Conservation (phyloP, 257 asterid genomes). For the Thymus quinquecostatus region DNA sequence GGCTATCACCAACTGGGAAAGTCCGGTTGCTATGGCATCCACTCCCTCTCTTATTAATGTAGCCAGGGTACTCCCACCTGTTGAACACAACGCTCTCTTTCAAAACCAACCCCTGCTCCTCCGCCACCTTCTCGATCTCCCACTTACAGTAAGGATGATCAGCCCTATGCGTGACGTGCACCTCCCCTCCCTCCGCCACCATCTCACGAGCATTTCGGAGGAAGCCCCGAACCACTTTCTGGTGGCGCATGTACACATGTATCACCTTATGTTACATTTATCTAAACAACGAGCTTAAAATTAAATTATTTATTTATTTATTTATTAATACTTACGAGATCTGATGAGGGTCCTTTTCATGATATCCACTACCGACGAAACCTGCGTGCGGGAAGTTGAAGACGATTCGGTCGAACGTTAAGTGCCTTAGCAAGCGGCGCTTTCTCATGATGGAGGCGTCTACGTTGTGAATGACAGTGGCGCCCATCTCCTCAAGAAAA, state of each 20-base stretch:
- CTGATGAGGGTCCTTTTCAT: not conserved
- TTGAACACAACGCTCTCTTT: not conserved
- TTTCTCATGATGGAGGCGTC: constrained; percentile 33
- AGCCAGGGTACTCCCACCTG: constrained; percentile 37
- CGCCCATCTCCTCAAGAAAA: constrained; percentile 27
- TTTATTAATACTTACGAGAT: not conserved
- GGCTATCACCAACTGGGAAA: constrained; percentile 39
- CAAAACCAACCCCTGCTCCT: constrained; percentile 31
- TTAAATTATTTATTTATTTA: too few species aligned
- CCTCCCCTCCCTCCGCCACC: constrained; percentile 35
- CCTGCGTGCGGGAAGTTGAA: constrained; percentile 53
- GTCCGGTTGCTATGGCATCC: not conserved
- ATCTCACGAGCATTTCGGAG: constrained; percentile 27
- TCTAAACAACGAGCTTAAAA: too few species aligned
- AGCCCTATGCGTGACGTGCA: constrained; percentile 44
- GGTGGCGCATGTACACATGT: constrained; percentile 24
- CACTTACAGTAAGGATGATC: constrained; percentile 33
- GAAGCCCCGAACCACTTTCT: constrained; percentile 36
- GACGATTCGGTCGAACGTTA: constrained; percentile 40
- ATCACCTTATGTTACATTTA: too few species aligned
- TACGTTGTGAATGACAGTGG: constrained; percentile 37
- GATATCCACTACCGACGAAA: not conserved
- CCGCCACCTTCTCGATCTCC: constrained; percentile 34
- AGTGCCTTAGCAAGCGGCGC: not conserved
- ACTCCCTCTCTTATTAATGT: constrained; percentile 39